A percentile compares a stretch with the other conserved stretches of the same genome.
Conservation (phyloP, 2,329 filamentous ascomycete genomes). For the Lachnellula occidentalis region DNA sequence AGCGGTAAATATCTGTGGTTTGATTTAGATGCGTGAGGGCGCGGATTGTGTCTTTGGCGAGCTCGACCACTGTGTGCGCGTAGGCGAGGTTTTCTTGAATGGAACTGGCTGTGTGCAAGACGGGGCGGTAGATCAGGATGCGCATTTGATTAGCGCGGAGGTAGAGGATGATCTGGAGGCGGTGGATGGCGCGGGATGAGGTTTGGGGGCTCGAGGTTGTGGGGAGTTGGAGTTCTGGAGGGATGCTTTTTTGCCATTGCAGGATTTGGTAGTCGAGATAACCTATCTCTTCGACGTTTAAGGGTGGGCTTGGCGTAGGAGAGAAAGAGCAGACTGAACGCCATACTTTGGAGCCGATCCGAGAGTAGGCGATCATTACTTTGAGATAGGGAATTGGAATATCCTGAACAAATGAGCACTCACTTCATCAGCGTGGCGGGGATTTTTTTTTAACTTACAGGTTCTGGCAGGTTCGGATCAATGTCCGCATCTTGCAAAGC, state of each 20-base stretch:
- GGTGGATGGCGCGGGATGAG: slow-evolving; percentile 46
- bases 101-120: slow-evolving; percentile 76
- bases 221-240: slow-evolving; percentile 55
- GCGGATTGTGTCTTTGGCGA: slow-evolving; percentile 72
- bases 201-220: slow-evolving; percentile 37
- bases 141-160: slow-evolving; percentile 85
- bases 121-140: slow-evolving; percentile 80
- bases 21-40: slow-evolving; percentile 67
- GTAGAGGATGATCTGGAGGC: slow-evolving; percentile 78
- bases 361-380: slow-evolving; percentile 80
- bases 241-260: slow-evolving; percentile 75
- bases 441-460: slow-evolving; percentile 48
- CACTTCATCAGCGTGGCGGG: background rate
- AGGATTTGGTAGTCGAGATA: slow-evolving; percentile 78
- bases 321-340: slow-evolving; percentile 51
- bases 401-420: slow-evolving; percentile 19
- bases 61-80: slow-evolving; percentile 67
- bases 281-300: slow-evolving; percentile 65
- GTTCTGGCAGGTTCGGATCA: slow-evolving; percentile 71
- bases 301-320: slow-evolving; percentile 8
- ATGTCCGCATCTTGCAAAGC: slow-evolving; percentile 81
- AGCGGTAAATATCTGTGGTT: slow-evolving; percentile 65
- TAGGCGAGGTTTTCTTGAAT: slow-evolving; percentile 72
- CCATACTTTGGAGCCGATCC: slow-evolving; percentile 83
- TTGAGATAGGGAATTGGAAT: slow-evolving; percentile 58